A percentile compares a stretch with the other conserved stretches of the same genome.
phyloP scores from a whole-genome alignment of 2,329 filamentous ascomycete species.

The Sporothrix pseudoabietina region DNA sequence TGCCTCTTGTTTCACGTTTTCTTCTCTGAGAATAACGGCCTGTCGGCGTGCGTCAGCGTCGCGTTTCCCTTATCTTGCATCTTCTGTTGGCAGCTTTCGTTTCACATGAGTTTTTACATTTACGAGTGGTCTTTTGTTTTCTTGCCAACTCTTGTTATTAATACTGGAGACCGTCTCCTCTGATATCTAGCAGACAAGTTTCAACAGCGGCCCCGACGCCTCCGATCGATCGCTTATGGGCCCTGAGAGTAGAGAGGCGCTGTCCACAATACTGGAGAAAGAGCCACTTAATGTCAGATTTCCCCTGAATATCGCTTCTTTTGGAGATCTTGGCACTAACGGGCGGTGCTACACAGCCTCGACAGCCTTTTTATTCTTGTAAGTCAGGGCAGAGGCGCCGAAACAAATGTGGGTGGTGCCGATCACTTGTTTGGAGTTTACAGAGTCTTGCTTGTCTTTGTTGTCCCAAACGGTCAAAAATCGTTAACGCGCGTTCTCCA shows the following conservation, averaged over 20 bases:
- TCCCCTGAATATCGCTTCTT: conserved; percentile 16
- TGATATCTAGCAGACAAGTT: neutral
- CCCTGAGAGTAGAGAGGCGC: neutral
- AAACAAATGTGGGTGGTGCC: neutral
- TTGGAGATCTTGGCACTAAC: neutral
- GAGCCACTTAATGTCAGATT: no score
- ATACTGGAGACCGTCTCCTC: neutral
- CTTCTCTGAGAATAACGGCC: neutral
- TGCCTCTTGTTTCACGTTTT: neutral
- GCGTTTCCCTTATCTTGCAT: neutral
- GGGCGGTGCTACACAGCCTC: no score
- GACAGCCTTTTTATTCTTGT: neutral
- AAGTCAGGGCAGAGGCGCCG: neutral
- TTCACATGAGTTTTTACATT: neutral
- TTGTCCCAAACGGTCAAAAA: neutral
- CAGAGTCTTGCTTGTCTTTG: neutral
- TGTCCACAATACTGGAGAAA: neutral
- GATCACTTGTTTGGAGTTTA: neutral
- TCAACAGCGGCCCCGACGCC: neutral
- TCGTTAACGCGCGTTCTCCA: neutral
- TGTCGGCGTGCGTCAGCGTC: neutral
- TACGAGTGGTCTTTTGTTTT: neutral
- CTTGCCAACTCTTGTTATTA: neutral
- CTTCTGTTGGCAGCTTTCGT: neutral
- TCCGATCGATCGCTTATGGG: no score